These are phyloP conservation scores for Termitomyces sp. DNA, from an alignment of 768 basidiomycete species.

Conservation along the genomic window DNA sequence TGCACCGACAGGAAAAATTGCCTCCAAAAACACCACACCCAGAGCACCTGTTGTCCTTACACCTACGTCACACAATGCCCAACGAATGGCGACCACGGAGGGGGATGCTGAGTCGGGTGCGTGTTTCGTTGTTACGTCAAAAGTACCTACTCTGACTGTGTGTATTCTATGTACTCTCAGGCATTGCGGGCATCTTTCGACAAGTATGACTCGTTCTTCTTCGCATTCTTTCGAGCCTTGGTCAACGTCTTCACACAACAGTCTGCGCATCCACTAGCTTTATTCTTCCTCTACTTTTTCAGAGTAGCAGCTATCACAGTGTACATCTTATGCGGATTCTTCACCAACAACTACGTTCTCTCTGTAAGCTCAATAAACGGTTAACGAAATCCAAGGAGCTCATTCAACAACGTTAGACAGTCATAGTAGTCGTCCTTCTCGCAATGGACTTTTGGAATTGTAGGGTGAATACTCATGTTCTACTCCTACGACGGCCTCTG, in stretches of 20 bases:
- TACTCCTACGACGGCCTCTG: neutral
- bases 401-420: slow-evolving; percentile 44
- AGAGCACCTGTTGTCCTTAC: slow-evolving; percentile 51
- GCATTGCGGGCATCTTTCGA: slow-evolving; percentile 70
- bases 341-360: slow-evolving; percentile 88
- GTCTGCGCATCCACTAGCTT: slow-evolving; percentile 77
- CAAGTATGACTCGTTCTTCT: slow-evolving; percentile 45
- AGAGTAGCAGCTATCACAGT: slow-evolving; percentile 83
- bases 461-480: slow-evolving; percentile 45
- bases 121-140: slow-evolving; percentile 15
- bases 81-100: slow-evolving; percentile 47
- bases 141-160: neutral
- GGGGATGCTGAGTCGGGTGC: slow-evolving; percentile 75
- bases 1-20: slow-evolving; percentile 30
- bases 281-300: slow-evolving; percentile 91
- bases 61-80: slow-evolving; percentile 39
- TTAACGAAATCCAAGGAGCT: neutral
- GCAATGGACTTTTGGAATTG: slow-evolving; percentile 99
- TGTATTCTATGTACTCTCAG: slow-evolving; percentile 24
- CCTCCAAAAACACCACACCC: slow-evolving; percentile 23
- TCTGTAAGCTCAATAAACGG: slow-evolving; percentile 46
- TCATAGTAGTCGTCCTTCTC: slow-evolving; percentile 86
- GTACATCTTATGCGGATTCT: slow-evolving; percentile 90
- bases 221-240: slow-evolving; percentile 2
- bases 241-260: slow-evolving; percentile 23